Conservation (phyloP, 192 early-diverging fungal genomes). For the Dissophora globulifera region DNA sequence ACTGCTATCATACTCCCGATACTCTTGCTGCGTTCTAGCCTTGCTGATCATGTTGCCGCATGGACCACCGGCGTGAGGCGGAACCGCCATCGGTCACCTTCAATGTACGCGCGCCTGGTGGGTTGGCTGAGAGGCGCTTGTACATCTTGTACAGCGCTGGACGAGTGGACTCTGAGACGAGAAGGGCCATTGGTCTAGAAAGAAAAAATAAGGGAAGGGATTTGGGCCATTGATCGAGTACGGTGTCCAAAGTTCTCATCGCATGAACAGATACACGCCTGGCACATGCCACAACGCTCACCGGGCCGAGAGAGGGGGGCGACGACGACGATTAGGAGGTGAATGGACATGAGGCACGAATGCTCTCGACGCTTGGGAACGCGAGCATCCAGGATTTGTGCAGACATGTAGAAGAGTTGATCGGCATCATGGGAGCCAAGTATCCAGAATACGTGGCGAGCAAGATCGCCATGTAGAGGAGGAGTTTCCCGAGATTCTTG, state of each 20-base stretch:
- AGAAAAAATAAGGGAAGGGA: no score
- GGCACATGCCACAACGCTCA: no score
- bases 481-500: no score
- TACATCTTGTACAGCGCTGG: constrained; percentile 29
- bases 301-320: no score
- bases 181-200: constrained; percentile 17
- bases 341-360: constrained; percentile 43
- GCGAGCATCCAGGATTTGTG: constrained; percentile 66
- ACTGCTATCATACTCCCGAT: neutral
- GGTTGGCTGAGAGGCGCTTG: constrained; percentile 24
- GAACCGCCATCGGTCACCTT: constrained; percentile 40
- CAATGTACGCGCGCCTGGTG: constrained; percentile 34
- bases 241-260: no score
- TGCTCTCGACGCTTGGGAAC: constrained; percentile 66
- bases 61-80: constrained; percentile 23
- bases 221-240: no score
- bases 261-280: no score
- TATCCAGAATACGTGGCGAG: constrained; percentile 57
- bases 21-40: no score
- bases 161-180: constrained; percentile 31
- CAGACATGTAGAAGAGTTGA: constrained; percentile 66
- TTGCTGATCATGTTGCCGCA: constrained; percentile 18
- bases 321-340: constrained; percentile 40
- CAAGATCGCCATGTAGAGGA: constrained; percentile 27
- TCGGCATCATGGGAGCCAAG: constrained; percentile 59